These are phyloP conservation scores for Pleurotus djamor DNA, from an alignment of 768 basidiomycete genomes.

Conservation along the genomic window DNA sequence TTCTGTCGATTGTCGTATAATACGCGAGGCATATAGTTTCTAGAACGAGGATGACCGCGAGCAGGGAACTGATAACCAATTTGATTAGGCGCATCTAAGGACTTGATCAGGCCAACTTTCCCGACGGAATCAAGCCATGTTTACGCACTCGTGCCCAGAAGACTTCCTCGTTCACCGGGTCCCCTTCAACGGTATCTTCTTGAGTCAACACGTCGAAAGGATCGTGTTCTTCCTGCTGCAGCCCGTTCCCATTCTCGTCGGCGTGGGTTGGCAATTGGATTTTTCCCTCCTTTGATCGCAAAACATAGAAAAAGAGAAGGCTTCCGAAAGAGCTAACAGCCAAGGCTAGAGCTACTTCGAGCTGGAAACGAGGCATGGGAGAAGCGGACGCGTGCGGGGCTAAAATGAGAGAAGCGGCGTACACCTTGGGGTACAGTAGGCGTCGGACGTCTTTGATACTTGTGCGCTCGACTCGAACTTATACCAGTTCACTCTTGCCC, in stretches of 20 bases:
- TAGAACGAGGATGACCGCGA: slow-evolving; percentile 45
- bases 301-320: slow-evolving; percentile 36
- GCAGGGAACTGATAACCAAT: slow-evolving; percentile 40
- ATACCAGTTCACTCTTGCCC: not conserved
- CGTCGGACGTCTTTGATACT: too few species aligned
- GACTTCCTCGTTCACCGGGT: slow-evolving; percentile 53
- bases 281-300: slow-evolving; percentile 42
- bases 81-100: slow-evolving; percentile 62
- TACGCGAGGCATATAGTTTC: slow-evolving; percentile 58
- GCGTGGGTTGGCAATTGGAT: slow-evolving; percentile 43
- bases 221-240: slow-evolving; percentile 33
- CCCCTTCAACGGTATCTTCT: slow-evolving; percentile 68
- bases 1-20: slow-evolving; percentile 33
- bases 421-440: too few species aligned
- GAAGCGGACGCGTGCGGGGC: not conserved
- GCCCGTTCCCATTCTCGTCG: slow-evolving; percentile 18
- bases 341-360: slow-evolving; percentile 50
- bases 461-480: not conserved
- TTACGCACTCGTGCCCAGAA: slow-evolving; percentile 59
- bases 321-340: slow-evolving; percentile 42
- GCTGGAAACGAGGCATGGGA: slow-evolving; percentile 63
- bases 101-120: not conserved
- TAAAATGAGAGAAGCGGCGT: too few species aligned
- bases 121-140: not conserved
- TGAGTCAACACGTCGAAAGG: slow-evolving; percentile 73